phyloP scores from a whole-genome alignment of 83 land plant genomes.

The Picea abies region DNA sequence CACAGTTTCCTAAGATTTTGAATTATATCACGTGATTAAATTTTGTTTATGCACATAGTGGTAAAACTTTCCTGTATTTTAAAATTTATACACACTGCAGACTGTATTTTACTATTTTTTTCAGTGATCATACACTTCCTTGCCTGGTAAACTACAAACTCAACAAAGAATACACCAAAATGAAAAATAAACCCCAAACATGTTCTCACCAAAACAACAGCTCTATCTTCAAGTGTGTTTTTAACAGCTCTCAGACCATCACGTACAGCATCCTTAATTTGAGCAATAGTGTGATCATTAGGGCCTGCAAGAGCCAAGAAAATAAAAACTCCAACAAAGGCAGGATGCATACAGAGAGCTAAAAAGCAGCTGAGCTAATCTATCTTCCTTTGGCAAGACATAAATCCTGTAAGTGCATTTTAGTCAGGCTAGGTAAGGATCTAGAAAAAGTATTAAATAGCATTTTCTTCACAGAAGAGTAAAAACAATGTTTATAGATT shows the following conservation, averaged over 20 bases:
- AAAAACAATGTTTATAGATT: background rate
- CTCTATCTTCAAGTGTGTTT: constrained; percentile 95
- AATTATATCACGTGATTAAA: too few species aligned
- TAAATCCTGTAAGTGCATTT: too few species aligned
- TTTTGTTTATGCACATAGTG: too few species aligned
- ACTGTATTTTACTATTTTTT: too few species aligned
- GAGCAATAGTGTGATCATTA: constrained; percentile 99
- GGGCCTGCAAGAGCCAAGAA: constrained; percentile 63
- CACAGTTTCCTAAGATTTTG: too few species aligned
- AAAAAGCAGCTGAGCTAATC: too few species aligned
- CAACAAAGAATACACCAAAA: background rate
- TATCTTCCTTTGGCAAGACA: too few species aligned
- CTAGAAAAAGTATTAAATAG: background rate
- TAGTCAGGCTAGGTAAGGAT: too few species aligned
- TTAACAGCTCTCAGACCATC: constrained; percentile 96
- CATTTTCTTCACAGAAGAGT: background rate
- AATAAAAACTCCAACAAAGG: background rate
- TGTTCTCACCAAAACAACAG: constrained; percentile 74
- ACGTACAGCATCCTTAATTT: constrained; percentile 99
- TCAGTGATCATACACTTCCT: background rate
- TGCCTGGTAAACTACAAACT: background rate
- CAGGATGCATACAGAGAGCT: too few species aligned
- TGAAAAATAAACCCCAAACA: background rate
- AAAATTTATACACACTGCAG: too few species aligned
- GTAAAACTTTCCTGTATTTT: too few species aligned